Evolutionary conservation across 192 early-diverging fungal genomes (phyloP).

Genomic region (Entomortierella lignicola): DNA sequence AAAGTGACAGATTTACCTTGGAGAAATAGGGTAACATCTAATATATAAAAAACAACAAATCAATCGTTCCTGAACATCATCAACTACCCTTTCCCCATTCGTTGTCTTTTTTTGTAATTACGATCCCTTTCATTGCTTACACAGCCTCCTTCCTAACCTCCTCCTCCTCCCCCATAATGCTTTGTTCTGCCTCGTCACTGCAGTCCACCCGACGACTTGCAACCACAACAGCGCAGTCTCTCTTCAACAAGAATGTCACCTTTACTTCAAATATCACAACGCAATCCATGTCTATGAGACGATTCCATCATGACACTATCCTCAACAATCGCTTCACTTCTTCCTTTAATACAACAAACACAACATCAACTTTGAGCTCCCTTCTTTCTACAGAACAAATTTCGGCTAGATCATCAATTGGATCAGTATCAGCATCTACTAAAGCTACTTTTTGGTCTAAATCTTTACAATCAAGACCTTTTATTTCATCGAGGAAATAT

Average conservation of each 20-base stretch:
- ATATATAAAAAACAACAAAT: no score
- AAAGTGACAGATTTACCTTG: no score
- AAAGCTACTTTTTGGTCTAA: not conserved
- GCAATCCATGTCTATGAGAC: not conserved
- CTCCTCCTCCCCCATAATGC: not conserved
- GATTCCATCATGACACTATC: not conserved
- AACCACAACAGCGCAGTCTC: not conserved
- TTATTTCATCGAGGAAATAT: constrained; percentile 5
- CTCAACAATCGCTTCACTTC: not conserved
- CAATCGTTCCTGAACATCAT: not conserved
- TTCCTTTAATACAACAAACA: not conserved
- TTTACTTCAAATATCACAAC: constrained; percentile 1
- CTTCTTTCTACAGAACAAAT: not conserved
- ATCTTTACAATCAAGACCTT: not conserved
- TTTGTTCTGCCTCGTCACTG: not conserved
- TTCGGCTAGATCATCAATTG: not conserved
- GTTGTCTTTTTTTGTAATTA: not conserved
- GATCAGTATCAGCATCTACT: not conserved
- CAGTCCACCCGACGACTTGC: constrained; percentile 14
- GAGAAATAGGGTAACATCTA: no score
- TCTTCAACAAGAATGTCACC: not conserved
- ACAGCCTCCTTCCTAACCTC: not conserved
- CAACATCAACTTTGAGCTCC: not conserved
- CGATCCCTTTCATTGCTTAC: not conserved
- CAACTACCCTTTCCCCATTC: not conserved